Base-by-base conservation (phyloP, 163 green algal genomes). In the Prototheca wickerhamii region DNA sequence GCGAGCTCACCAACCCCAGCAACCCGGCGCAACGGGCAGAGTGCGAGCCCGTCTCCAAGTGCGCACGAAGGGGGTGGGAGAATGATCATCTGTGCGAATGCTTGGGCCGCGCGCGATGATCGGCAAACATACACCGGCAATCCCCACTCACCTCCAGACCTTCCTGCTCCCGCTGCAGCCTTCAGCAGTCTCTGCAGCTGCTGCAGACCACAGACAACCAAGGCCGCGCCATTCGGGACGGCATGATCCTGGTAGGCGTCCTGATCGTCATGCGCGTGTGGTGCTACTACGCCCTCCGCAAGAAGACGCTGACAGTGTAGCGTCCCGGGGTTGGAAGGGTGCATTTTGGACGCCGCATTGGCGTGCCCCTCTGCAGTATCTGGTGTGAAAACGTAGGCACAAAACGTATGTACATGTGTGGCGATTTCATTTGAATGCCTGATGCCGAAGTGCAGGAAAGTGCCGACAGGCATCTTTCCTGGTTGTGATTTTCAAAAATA, bases 261-360 rank as follows among this genome's bases (percentile, higher is more conserved):
- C 63, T 82, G 2, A 15, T 76, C 5, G 31, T 70, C 34, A 68
- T 84, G n/a, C 64, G 79, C n/a, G 7, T 67, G 17, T 23, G 66
- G 17, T 60, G 80, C 17, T 86, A 86, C 60, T 53, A 78, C 30
- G 63, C 73, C 29, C 68, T 86, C 37, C 59, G 76, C 21, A 49
- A 40, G 23, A 81, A 79, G 43, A 86, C 79, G 26, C 12, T 40
- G 35, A 34, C n/a, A 25, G 1, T 37, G 1, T 58, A 25, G 20
- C 15, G 44, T 12, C 12, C n/a, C n/a, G n/a, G n/a, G n/a, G 37
- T 15, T 46, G 37, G 10, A 46, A 12, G 12, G 37, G 12, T 8
- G 10, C 37, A 12, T 15, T 46, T 46, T 46, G 10, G 37, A 12
- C 12, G 37, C 10, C 37, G 10, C 8, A 21, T 15, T 46, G 37